These are phyloP conservation scores for Cladosporium sp. DNA, from an alignment of 2,329 filamentous ascomycete species.

Conservation along the genomic window DNA sequence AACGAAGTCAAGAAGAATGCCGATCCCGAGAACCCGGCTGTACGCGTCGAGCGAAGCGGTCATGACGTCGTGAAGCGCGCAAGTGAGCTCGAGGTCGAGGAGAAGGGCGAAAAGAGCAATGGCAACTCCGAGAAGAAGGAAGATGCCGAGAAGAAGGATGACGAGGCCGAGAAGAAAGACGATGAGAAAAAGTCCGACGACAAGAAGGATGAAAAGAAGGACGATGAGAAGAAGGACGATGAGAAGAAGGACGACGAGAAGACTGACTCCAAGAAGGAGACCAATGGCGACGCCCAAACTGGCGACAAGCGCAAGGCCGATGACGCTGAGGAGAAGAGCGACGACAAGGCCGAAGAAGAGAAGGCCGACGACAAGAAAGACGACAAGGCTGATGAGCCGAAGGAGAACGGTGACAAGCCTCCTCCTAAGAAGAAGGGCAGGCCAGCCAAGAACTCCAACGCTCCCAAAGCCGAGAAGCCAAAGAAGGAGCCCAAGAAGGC, in stretches of 20 bases:
- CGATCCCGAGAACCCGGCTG: conserved; percentile 56
- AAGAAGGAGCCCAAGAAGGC: conserved; percentile 48
- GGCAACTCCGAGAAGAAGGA: conserved; percentile 19
- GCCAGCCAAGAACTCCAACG: conserved; percentile 36
- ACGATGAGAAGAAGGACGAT: conserved; percentile 23
- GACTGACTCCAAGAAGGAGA: conserved; percentile 17
- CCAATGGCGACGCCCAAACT: conserved; percentile 26
- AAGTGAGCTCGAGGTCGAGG: conserved; percentile 55
- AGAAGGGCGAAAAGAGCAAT: conserved; percentile 41
- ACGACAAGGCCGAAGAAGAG: conserved; percentile 25
- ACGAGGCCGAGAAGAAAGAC: conserved; percentile 19
- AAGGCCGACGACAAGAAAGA: conserved; percentile 32
- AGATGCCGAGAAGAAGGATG: conserved; percentile 20
- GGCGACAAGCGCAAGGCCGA: conserved; percentile 31
- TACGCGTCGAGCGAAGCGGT: conserved; percentile 55
- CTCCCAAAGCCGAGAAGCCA: conserved; percentile 16
- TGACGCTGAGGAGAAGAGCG: conserved; percentile 24
- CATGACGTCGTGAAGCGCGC: conserved; percentile 64
- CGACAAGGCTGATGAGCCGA: conserved; percentile 31
- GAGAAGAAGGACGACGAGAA: conserved; percentile 16
- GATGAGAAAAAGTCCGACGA: conserved; percentile 18
- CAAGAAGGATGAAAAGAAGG: conserved; percentile 20
- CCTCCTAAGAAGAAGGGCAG: conserved; percentile 40
- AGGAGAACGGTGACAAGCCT: conserved; percentile 29
- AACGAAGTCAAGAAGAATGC: conserved; percentile 64